Base-by-base conservation (phyloP, 345 rosid species). In the Moricandia moricandioides region DNA sequence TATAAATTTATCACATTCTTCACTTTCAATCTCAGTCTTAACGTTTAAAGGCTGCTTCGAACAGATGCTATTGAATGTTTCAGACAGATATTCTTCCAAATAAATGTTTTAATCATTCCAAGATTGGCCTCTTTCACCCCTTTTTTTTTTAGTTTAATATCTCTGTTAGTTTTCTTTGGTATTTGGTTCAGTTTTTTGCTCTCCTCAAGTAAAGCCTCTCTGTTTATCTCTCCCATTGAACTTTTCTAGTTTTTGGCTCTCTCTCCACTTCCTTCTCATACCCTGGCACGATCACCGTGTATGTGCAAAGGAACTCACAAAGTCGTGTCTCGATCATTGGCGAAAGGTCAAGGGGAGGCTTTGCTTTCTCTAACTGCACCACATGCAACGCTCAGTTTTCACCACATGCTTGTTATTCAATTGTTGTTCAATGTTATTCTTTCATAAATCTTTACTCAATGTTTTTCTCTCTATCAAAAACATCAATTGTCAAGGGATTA, bases 241-340 rank as follows among this genome's bases (percentile, higher is more conserved):
- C 70, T 21, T 40, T 0, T 39, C 45, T 13, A 39, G 45, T 39
- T 39, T 10, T 35, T 10, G 24, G 4, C 33, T 75, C 45, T 59
- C 27, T 43, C 49, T 21, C 24, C 24, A 69, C 87, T 83, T 96
- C 96, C 47, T 84, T 92, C 51, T 81, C 90, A 30, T 31, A 81
- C 57, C 79, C 71, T 66, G 71, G 31, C 67, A 4, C 82, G 77
- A 63, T 80, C 97, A 27, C 98, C 98, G 13, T 94, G 98, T 83
- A 90, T 88, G 98, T 91, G 96, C 83, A 91, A 91, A 84, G 97
- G 97, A n/a, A n/a, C n/a, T n/a, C 73, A 91, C 97, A 14, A 95
- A 91, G 63, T 81, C 88, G 31, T 91, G 97, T 73, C 90, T 91
- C 33, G 95, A 91, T 82, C 95, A 89, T 76, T 91, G 97, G 97